These are phyloP conservation scores for Phytophthora tentaculata DNA, from an alignment of 352 stramenopile species.

Conservation along the genomic window DNA sequence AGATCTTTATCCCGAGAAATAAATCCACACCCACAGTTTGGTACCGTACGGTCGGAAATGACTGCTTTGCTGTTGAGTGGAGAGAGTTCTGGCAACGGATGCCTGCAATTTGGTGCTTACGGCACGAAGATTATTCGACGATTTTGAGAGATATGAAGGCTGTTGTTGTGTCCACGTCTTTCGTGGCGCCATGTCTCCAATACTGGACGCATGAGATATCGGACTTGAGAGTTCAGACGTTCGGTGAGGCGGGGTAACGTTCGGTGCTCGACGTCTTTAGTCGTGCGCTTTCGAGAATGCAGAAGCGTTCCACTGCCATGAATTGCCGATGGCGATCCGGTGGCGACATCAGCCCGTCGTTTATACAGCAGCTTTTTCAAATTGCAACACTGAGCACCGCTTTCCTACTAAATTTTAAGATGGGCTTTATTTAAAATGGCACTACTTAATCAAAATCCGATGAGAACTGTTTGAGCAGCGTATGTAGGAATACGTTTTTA, in stretches of 20 bases:
- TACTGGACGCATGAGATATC: conserved; percentile 11
- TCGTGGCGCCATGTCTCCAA: not conserved
- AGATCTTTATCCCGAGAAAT: too few species aligned
- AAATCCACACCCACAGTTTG: too few species aligned
- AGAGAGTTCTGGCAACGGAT: too few species aligned
- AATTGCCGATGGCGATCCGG: conserved; percentile 14
- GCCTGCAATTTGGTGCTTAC: too few species aligned
- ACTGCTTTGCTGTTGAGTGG: too few species aligned
- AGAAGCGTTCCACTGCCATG: conserved; percentile 16
- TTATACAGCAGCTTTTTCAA: conserved; percentile 1
- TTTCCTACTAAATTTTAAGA: too few species aligned
- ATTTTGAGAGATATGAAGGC: too few species aligned
- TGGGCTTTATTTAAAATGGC: too few species aligned
- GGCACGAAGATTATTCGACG: not conserved
- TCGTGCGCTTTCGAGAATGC: conserved; percentile 3
- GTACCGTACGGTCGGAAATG: too few species aligned
- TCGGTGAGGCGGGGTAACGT: not conserved
- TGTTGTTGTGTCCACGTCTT: not conserved
- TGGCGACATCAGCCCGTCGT: not conserved
- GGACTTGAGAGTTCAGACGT: conserved; percentile 9
- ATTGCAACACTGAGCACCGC: conserved; percentile 4
- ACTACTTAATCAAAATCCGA: too few species aligned
- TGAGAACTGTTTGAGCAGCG: not conserved
- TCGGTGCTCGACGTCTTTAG: not conserved
- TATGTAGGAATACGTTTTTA: not conserved